Percentiles rank a stretch among this genome's conserved stretches.
phyloP scores from a whole-genome alignment of 768 basidiomycete genomes.

The Strobilomyces confusus region DNA sequence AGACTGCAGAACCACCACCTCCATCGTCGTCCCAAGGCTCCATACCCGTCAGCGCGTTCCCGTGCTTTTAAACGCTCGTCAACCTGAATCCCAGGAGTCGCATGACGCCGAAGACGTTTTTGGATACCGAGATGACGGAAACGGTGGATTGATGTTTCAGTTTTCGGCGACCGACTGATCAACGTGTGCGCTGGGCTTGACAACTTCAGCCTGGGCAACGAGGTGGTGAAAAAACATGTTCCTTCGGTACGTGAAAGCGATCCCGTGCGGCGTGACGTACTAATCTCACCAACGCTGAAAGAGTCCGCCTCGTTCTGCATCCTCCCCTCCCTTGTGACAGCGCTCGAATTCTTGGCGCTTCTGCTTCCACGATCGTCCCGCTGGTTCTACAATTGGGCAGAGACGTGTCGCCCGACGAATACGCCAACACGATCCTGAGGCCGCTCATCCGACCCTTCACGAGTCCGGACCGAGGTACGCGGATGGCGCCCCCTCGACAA shows the following conservation, averaged over 20 bases:
- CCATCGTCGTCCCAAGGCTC: constrained; percentile 67
- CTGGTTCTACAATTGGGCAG: constrained; percentile 79
- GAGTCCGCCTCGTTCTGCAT: constrained; percentile 79
- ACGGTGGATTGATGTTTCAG: constrained; percentile 50
- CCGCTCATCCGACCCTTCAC: constrained; percentile 83
- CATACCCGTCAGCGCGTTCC: constrained; percentile 73
- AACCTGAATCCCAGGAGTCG: constrained; percentile 82
- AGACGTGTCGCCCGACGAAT: too few relatives aligned
- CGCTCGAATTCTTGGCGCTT: constrained; percentile 73
- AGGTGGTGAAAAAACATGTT: constrained; percentile 73
- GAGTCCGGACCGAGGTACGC: constrained; percentile 87
- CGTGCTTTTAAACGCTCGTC: constrained; percentile 80
- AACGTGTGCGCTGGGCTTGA: constrained; percentile 83
- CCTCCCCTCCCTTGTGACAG: constrained; percentile 79
- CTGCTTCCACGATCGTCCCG: constrained; percentile 75
- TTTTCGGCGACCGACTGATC: constrained; percentile 75
- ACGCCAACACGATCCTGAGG: too few relatives aligned
- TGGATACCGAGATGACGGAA: too few relatives aligned
- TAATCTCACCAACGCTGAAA: constrained; percentile 40
- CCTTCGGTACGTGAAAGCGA: constrained; percentile 51
- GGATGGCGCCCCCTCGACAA: constrained; percentile 93
- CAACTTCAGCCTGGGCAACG: constrained; percentile 75
- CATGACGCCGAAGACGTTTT: too few relatives aligned
- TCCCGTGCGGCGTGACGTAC: background rate
- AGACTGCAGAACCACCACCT: constrained; percentile 66